Evolutionary conservation across 352 stramenopile species (phyloP), one percentile per base, ranked within the genome.

Genomic region (Salisapilia sapeloensis): DNA sequence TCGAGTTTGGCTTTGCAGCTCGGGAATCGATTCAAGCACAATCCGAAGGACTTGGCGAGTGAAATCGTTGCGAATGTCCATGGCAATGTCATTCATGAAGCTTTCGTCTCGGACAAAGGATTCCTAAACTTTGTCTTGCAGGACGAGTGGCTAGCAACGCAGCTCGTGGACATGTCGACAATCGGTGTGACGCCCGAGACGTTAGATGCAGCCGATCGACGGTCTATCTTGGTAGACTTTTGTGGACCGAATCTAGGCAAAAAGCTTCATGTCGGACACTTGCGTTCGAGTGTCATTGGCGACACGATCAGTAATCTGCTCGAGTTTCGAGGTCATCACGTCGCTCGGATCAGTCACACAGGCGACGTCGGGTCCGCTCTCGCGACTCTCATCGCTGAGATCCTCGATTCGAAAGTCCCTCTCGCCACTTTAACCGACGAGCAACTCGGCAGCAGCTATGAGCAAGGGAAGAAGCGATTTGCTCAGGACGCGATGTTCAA

Each of bases 211-310:
- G 40, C 33, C 13, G 27, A 53, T 12, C 50, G 35, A 42, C 53
- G 62, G 35, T 36, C 36, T 11, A 60, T 84, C 33, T 50, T 90
- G 2, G 71, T 86, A 35, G 74, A 90, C 42, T 90, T 86, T 53
- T 67, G 64, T 19, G 66, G 70, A 4, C 74, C 74, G 2, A 90
- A 90, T 35, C 71, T 85, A 24, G 74, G 74, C 47, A 90, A 86
- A 53, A 83, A 83, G 41, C 48, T 90, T 15, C 74, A 90, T 31
- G 74, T 90, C 11, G 74, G 70, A 7, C 74, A 90, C 31, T 46
- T 90, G 40, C 62, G 74, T 4, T 85, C 74, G 12, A 82, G 64
- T 23, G 74, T 83, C 10, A 55, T 90, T 12, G 70, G 74, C 24
- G 74, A 90, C 41, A 82, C 65, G 21, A 52, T 90, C 38, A 69